Evolutionary conservation across 176 grass and related monocot species (phyloP).

Genomic region (Alopecurus myosuroides): DNA sequence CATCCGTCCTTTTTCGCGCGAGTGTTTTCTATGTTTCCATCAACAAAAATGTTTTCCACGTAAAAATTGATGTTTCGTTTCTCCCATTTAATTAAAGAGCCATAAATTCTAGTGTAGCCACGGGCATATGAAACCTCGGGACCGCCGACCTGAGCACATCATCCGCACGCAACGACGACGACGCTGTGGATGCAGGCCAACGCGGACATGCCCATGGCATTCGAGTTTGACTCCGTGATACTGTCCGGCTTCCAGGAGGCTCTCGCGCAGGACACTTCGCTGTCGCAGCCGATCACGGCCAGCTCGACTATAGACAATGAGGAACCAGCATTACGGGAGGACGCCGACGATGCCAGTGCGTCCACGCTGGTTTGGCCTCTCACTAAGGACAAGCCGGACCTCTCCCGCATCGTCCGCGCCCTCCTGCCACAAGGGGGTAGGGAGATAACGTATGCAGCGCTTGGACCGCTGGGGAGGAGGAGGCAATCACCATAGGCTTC

Average conservation of each 20-base stretch:
- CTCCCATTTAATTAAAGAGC: too few species aligned
- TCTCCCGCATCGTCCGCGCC: constrained; percentile 40
- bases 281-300: background rate
- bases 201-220: constrained; percentile 11
- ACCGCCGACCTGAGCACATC: too few species aligned
- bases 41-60: too few species aligned
- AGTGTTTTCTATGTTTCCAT: too few species aligned
- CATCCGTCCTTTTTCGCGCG: too few species aligned
- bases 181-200: constrained; percentile 47
- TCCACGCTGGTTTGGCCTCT: constrained; percentile 2
- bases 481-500: constrained; percentile 67
- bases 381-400: constrained; percentile 21
- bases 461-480: constrained; percentile 26
- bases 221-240: constrained; percentile 46
- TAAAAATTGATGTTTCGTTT: too few species aligned
- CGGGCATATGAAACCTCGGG: too few species aligned
- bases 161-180: background rate
- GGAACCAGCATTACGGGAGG: background rate
- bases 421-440: too few species aligned
- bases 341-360: background rate
- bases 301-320: background rate
- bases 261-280: constrained; percentile 19
- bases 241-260: constrained; percentile 50
- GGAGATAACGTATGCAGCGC: constrained; percentile 28
- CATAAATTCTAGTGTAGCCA: too few species aligned